These are phyloP conservation scores for Aspergillus uvarum DNA, from an alignment of 2,329 filamentous ascomycete species.

Conservation along the genomic window DNA sequence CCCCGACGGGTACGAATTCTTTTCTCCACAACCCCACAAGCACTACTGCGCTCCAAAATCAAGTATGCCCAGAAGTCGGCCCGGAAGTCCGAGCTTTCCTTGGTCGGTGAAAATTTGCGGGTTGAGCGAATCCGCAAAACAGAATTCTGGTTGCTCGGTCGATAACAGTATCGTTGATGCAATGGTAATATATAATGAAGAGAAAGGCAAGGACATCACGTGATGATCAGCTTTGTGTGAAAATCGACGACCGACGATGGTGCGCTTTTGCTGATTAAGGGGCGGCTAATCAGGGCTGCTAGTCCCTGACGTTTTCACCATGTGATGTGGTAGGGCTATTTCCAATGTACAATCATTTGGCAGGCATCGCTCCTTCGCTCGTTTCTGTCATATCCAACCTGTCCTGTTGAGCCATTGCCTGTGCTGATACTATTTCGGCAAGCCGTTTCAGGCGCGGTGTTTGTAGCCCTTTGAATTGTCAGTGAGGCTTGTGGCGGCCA, in stretches of 20 bases:
- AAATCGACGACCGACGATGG: neutral
- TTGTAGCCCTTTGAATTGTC: slow-evolving; percentile 73
- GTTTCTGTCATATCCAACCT: slow-evolving; percentile 60
- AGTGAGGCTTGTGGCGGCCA: slow-evolving; percentile 12
- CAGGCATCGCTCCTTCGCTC: slow-evolving; percentile 25
- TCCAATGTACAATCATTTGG: slow-evolving; percentile 30
- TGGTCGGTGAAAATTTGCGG: neutral
- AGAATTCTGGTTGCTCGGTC: neutral
- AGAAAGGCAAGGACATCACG: neutral
- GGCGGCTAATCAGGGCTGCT: slow-evolving; percentile 12
- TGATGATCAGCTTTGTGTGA: neutral
- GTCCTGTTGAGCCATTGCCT: slow-evolving; percentile 94
- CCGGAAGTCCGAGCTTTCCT: neutral
- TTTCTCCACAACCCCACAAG: slow-evolving; percentile 3
- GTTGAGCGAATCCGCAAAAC: neutral
- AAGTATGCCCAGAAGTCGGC: neutral
- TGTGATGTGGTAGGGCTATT: slow-evolving; percentile 10
- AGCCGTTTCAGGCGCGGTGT: slow-evolving; percentile 91
- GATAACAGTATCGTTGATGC: neutral
- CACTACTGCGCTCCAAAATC: neutral
- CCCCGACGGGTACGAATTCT: neutral
- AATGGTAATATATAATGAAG: neutral
- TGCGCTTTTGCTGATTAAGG: neutral
- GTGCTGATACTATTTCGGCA: slow-evolving; percentile 96
- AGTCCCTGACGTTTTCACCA: slow-evolving; percentile 28